Conservation (phyloP, 305 asterid genomes). For the Ruellia speciosa region DNA sequence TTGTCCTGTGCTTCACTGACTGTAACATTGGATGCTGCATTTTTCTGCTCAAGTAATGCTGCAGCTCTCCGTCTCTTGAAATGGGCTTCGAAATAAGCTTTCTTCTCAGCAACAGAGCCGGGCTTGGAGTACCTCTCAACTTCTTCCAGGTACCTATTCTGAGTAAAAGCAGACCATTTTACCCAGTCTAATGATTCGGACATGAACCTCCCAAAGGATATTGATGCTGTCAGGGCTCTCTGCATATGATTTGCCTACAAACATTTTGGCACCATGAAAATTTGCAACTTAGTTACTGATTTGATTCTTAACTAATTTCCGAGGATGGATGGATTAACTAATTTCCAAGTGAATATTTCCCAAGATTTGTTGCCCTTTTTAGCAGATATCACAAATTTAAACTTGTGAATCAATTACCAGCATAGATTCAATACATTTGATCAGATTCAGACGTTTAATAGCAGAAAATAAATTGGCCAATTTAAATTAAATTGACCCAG, state of each 20-base stretch:
- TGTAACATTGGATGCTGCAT: conserved; percentile 14
- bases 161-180: conserved; percentile 73
- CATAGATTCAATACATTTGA: too few species aligned
- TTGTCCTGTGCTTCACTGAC: conserved; percentile 20
- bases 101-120: conserved; percentile 91
- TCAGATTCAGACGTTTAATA: too few species aligned
- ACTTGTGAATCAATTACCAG: too few species aligned
- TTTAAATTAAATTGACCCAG: background rate
- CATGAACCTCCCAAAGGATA: conserved; percentile 84
- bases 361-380: too few species aligned
- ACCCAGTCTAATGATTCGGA: conserved; percentile 75
- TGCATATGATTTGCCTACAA: conserved; percentile 58
- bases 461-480: too few species aligned
- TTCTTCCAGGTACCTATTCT: conserved; percentile 73
- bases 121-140: conserved; percentile 69
- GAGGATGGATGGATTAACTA: too few species aligned
- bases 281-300: background rate
- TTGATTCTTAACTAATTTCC: too few species aligned
- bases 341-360: too few species aligned
- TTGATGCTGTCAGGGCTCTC: conserved; percentile 62
- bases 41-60: conserved; percentile 49
- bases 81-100: conserved; percentile 88
- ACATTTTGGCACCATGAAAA: conserved; percentile 5
- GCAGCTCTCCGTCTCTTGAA: conserved; percentile 67
- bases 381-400: too few species aligned